Percentiles rank a stretch among this genome's conserved stretches.
Conservation (phyloP, 2,329 filamentous ascomycete genomes). For the Ciborinia camelliae region DNA sequence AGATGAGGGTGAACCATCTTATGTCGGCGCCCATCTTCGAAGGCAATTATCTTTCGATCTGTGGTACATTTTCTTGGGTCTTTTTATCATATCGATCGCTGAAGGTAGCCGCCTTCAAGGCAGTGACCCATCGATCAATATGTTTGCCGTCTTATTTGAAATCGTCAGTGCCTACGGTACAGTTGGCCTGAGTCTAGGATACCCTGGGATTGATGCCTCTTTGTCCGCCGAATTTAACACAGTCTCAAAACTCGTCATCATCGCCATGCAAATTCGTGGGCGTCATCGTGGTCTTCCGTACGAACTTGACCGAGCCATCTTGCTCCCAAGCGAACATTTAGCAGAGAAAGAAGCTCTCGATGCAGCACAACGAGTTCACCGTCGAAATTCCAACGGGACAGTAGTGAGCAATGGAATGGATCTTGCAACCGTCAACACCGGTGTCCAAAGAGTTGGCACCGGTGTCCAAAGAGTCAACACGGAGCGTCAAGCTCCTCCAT, state of each 20-base stretch:
- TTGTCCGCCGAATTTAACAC: conserved; percentile 79
- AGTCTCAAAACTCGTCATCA: conserved; percentile 59
- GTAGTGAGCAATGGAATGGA: conserved; percentile 17
- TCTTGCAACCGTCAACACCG: conserved; percentile 4
- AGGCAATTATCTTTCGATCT: conserved; percentile 93
- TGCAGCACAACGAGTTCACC: conserved; percentile 19
- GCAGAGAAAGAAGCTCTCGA: conserved; percentile 57
- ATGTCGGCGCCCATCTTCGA: conserved; percentile 87
- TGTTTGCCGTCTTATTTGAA: conserved; percentile 76
- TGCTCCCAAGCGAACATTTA: conserved; percentile 63
- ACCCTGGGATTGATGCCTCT: conserved; percentile 69
- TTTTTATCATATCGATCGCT: conserved; percentile 88
- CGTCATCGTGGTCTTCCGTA: conserved; percentile 67
- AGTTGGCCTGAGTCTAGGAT: conserved; percentile 86
- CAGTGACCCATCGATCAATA: conserved; percentile 56
- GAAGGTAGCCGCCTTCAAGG: conserved; percentile 70
- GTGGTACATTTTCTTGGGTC: conserved; percentile 93
- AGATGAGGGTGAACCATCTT: conserved; percentile 63
- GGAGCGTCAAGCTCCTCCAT: conserved; percentile 18
- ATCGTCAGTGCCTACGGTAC: conserved; percentile 91
- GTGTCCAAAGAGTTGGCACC: conserved; percentile 20
- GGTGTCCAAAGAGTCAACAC: conserved; percentile 21
- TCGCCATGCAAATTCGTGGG: conserved; percentile 67
- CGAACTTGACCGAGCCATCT: conserved; percentile 65
- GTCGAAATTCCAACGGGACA: conserved; percentile 23